Evolutionary conservation across 2,329 filamentous ascomycete species (phyloP).

Genomic region (Colletotrichum cereale): DNA sequence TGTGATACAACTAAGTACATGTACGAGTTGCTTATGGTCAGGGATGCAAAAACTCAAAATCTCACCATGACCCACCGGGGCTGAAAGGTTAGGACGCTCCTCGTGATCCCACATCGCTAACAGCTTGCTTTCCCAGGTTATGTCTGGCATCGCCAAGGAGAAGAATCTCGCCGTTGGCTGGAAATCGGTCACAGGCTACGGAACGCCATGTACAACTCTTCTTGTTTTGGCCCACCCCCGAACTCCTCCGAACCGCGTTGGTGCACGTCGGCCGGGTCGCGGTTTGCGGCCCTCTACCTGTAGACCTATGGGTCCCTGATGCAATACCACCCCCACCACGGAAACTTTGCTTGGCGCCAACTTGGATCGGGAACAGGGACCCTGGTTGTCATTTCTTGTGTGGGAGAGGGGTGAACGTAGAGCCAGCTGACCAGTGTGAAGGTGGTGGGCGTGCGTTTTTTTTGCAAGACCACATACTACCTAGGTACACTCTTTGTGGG

Average conservation of each 20-base stretch:
- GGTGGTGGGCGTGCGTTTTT: conserved; percentile 12
- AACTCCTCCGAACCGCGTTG: conserved; percentile 26
- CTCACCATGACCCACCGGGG: conserved; percentile 5
- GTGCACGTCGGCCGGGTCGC: conserved; percentile 31
- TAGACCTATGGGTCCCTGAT: conserved; percentile 23
- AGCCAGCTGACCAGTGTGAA: background rate
- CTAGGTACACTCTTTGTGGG: background rate
- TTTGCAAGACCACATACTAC: conserved; percentile 3
- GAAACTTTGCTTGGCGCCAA: conserved; percentile 35
- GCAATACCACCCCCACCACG: conserved; percentile 32
- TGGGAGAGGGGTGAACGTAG: conserved; percentile 22
- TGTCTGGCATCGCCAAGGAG: conserved; percentile 16
- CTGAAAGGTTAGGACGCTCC: conserved; percentile 22
- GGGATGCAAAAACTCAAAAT: conserved; percentile 37
- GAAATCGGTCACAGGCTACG: conserved; percentile 3
- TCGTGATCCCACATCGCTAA: conserved; percentile 20
- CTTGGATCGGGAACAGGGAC: conserved; percentile 25
- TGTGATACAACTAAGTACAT: conserved; percentile 21
- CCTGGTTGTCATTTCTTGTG: background rate
- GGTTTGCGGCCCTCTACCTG: conserved; percentile 17
- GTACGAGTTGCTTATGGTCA: conserved; percentile 16
- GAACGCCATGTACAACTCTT: conserved; percentile 11
- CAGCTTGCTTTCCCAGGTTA: conserved; percentile 14
- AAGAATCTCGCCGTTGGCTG: conserved; percentile 7
- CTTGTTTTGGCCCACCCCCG: conserved; percentile 22